These are phyloP conservation scores for Candida taoyuanica DNA, from an alignment of 805 yeast genomes.

Conservation along the genomic window DNA sequence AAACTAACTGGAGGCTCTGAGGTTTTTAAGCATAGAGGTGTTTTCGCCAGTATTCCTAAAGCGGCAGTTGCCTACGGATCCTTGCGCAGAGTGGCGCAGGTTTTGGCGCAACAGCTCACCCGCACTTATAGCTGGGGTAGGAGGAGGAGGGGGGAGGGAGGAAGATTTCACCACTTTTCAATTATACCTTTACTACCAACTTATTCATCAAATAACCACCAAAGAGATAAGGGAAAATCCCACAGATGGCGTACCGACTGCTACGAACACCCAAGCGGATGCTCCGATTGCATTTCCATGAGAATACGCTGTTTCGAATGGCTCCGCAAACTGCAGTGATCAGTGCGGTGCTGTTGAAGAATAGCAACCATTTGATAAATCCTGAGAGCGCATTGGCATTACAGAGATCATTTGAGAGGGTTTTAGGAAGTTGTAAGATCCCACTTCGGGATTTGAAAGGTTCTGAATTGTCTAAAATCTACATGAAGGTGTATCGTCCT, in stretches of 20 bases:
- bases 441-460: conserved; percentile 1
- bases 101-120: too few relatives aligned
- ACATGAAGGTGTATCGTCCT: conserved; percentile 19
- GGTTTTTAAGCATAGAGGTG: too few relatives aligned
- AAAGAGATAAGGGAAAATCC: too few relatives aligned
- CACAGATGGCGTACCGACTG: conserved; percentile 3
- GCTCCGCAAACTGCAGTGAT: conserved; percentile 18
- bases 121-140: neutral
- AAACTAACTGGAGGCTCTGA: too few relatives aligned
- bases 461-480: conserved; percentile 11
- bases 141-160: too few relatives aligned
- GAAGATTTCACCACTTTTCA: neutral
- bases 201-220: too few relatives aligned
- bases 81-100: too few relatives aligned
- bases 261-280: conserved; percentile 3
- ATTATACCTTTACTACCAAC: too few relatives aligned
- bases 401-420: conserved; percentile 16
- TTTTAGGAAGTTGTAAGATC: conserved; percentile 1
- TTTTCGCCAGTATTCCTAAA: too few relatives aligned
- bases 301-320: conserved; percentile 14
- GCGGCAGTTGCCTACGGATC: too few relatives aligned
- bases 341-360: conserved; percentile 17
- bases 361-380: conserved; percentile 9
- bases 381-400: conserved; percentile 6
- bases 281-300: conserved; percentile 23